These are phyloP conservation scores for Xylaria grammica DNA, from an alignment of 495 filamentous ascomycete genomes.

Conservation along the genomic window DNA sequence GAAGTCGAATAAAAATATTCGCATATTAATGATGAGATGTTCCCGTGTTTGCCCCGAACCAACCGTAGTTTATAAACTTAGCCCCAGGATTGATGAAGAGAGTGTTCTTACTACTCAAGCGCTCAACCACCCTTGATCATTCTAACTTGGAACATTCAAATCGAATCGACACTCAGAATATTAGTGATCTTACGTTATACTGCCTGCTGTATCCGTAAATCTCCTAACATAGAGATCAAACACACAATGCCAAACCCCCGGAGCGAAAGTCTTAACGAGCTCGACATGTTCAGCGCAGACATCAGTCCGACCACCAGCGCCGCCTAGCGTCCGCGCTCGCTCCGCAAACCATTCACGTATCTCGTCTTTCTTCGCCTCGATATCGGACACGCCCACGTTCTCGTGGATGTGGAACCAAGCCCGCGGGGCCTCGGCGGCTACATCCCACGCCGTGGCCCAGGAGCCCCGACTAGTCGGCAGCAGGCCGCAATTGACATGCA, in stretches of 20 bases:
- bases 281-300: constrained; percentile 72
- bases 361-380: constrained; percentile 59
- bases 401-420: constrained; percentile 88
- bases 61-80: too few relatives aligned
- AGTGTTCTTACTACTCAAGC: neutral
- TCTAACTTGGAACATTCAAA: too few relatives aligned
- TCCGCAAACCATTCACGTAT: constrained; percentile 47
- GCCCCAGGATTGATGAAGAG: too few relatives aligned
- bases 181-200: constrained; percentile 24
- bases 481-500: constrained; percentile 83
- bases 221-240: constrained; percentile 71
- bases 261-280: constrained; percentile 87
- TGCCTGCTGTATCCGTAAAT: constrained; percentile 17
- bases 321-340: constrained; percentile 27
- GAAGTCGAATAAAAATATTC: neutral
- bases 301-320: constrained; percentile 17
- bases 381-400: constrained; percentile 71
- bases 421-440: constrained; percentile 35
- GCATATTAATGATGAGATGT: neutral
- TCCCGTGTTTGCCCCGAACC: neutral
- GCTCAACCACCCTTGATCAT: too few relatives aligned
- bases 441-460: constrained; percentile 70
- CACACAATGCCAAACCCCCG: constrained; percentile 88
- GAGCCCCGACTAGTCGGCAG: constrained; percentile 69
- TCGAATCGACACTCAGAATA: neutral